Conservation (phyloP, 2,329 filamentous ascomycete species). For the Monosporascus sp. region DNA sequence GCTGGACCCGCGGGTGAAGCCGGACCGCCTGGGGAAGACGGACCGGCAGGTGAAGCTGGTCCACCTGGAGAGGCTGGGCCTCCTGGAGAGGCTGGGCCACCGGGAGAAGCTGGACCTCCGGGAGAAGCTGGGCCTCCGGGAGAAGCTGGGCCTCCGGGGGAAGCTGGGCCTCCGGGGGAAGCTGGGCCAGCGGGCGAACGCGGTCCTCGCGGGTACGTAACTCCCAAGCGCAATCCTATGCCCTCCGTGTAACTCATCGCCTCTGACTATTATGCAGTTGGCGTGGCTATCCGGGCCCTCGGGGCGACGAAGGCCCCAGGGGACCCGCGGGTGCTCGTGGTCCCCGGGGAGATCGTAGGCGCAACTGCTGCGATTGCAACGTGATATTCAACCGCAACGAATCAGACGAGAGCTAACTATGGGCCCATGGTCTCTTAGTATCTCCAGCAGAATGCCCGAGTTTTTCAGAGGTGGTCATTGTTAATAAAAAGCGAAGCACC, state of each 20-base stretch:
- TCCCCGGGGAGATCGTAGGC: background rate
- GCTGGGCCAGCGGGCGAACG: background rate
- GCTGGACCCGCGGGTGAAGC: background rate
- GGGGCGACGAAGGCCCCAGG: background rate
- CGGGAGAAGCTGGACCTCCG: background rate
- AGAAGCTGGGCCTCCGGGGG: background rate
- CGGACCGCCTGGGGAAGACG: background rate
- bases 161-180: background rate
- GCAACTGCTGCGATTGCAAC: background rate
- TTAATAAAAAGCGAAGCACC: too few species aligned
- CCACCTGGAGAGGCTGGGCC: background rate
- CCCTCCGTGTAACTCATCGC: background rate
- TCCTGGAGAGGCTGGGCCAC: background rate
- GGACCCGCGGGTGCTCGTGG: background rate
- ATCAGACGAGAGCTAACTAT: background rate
- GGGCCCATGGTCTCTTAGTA: background rate
- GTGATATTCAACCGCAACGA: background rate
- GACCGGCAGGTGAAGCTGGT: background rate
- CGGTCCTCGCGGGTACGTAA: background rate
- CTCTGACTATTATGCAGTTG: background rate
- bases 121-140: background rate
- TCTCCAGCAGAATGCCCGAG: too few species aligned
- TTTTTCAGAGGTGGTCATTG: too few species aligned
- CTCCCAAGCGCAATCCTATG: background rate
- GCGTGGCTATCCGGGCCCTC: background rate